These are phyloP conservation scores for Ajuga reptans DNA, from an alignment of 305 asterid genomes.

Conservation along the genomic window DNA sequence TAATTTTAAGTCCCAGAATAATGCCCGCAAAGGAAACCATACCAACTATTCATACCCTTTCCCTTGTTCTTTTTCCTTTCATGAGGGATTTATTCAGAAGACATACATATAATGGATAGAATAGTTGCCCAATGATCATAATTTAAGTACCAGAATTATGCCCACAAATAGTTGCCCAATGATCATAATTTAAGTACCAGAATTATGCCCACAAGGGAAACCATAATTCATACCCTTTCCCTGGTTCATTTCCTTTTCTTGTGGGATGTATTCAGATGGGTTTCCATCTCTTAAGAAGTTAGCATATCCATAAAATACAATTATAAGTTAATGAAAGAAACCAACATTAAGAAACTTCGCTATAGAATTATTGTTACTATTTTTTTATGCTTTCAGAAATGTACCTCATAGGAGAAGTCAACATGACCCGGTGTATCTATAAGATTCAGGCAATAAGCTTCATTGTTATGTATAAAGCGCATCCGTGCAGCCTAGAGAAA, in stretches of 20 bases:
- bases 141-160: too few species aligned
- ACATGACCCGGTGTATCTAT: slow-evolving; percentile 99
- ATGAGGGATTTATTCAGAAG: too few species aligned
- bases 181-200: too few species aligned
- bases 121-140: too few species aligned
- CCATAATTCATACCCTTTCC: too few species aligned
- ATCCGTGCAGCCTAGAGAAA: slow-evolving; percentile 78
- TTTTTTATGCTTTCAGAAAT: slow-evolving; percentile 16
- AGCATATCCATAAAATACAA: background rate
- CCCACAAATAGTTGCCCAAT: too few species aligned
- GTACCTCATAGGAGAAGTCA: slow-evolving; percentile 97
- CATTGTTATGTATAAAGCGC: slow-evolving; percentile 64
- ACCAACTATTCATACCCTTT: background rate
- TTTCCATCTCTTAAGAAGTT: slow-evolving; percentile 6
- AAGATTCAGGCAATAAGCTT: slow-evolving; percentile 90
- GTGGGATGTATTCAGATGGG: background rate
- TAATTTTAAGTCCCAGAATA: too few species aligned
- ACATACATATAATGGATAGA: too few species aligned
- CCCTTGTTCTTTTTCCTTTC: background rate
- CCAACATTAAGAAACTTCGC: too few species aligned
- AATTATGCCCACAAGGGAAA: too few species aligned
- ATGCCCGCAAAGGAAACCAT: too few species aligned
- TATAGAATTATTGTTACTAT: background rate
- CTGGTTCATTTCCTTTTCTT: background rate
- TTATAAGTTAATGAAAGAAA: background rate